Evolutionary conservation across 805 yeast genomes (phyloP).

Genomic region (Novakomyces olei): DNA sequence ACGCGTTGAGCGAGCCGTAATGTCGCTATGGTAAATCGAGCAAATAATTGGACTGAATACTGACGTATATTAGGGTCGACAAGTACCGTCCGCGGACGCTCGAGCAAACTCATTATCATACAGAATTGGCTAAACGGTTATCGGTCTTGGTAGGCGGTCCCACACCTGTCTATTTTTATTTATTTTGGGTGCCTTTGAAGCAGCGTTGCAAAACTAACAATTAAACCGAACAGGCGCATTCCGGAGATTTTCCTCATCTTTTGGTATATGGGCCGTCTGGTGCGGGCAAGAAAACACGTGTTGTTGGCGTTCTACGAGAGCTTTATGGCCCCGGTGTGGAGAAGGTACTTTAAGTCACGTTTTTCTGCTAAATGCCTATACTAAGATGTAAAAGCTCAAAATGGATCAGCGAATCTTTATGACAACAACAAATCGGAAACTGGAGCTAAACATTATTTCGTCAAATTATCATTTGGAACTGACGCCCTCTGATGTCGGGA

Average conservation of each 20-base stretch:
- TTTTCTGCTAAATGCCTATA: neutral
- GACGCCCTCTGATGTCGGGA: slow-evolving; percentile 93
- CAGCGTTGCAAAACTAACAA: slow-evolving; percentile 7
- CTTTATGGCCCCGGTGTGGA: slow-evolving; percentile 69
- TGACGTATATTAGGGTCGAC: slow-evolving; percentile 99
- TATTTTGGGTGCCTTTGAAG: neutral
- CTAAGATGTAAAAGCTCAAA: slow-evolving; percentile 26
- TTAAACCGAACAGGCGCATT: slow-evolving; percentile 27
- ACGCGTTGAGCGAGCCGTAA: too few relatives aligned
- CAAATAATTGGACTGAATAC: too few relatives aligned
- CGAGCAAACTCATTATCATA: slow-evolving; percentile 43
- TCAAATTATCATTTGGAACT: slow-evolving; percentile 80
- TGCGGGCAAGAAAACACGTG: slow-evolving; percentile 89
- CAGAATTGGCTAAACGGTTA: slow-evolving; percentile 40
- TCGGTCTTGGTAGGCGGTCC: slow-evolving; percentile 12
- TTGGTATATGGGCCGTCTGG: slow-evolving; percentile 91
- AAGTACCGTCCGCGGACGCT: slow-evolving; percentile 64
- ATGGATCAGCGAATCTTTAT: slow-evolving; percentile 74
- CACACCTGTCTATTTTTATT: slow-evolving; percentile 7
- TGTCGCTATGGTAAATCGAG: too few relatives aligned
- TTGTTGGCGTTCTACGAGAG: slow-evolving; percentile 53
- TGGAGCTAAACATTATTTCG: slow-evolving; percentile 84
- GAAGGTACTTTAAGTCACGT: slow-evolving; percentile 15
- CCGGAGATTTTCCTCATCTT: slow-evolving; percentile 84
- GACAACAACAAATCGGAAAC: slow-evolving; percentile 40